Evolutionary conservation across 352 stramenopile genomes (phyloP).

Genomic region (Phytophthora pseudosyringae): DNA sequence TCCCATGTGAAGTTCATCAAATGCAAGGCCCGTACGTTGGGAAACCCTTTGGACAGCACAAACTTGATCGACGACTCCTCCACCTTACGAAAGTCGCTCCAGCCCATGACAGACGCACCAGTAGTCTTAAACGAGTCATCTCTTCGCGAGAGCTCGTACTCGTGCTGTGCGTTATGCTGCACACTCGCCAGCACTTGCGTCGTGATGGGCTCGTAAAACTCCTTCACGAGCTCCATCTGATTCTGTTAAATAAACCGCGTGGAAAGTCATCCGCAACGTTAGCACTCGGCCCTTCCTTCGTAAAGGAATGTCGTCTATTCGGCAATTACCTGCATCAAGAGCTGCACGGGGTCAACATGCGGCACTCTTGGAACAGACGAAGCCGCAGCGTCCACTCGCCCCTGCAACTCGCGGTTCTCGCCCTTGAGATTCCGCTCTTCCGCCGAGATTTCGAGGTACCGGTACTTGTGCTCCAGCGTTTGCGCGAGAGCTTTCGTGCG

Average conservation of each 20-base stretch:
- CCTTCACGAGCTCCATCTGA: conserved; percentile 49
- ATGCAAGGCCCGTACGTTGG: conserved; percentile 35
- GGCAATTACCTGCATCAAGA: conserved; percentile 33
- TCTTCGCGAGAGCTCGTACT: conserved; percentile 34
- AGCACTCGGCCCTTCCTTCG: background rate
- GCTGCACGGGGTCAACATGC: conserved; percentile 27
- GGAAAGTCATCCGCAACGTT: conserved; percentile 4
- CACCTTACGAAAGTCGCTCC: conserved; percentile 54
- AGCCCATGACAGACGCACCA: conserved; percentile 54
- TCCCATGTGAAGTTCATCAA: conserved; percentile 52
- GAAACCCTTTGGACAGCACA: conserved; percentile 56
- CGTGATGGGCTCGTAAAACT: conserved; percentile 47
- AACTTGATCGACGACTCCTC: conserved; percentile 49
- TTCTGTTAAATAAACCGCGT: conserved; percentile 28
- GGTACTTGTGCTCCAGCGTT: conserved; percentile 48
- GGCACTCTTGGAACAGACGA: conserved; percentile 15
- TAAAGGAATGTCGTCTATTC: too few species aligned
- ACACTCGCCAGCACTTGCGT: conserved; percentile 18
- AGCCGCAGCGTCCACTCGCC: conserved; percentile 11
- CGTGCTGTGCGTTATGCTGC: conserved; percentile 34
- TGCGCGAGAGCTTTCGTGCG: conserved; percentile 43
- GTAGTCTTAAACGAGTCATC: conserved; percentile 41
- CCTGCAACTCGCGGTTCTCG: conserved; percentile 45
- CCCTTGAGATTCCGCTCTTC: conserved; percentile 41
- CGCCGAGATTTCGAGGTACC: conserved; percentile 40